phyloP scores from a whole-genome alignment of 139 green algal genomes.

The Asterochloris sp. region DNA sequence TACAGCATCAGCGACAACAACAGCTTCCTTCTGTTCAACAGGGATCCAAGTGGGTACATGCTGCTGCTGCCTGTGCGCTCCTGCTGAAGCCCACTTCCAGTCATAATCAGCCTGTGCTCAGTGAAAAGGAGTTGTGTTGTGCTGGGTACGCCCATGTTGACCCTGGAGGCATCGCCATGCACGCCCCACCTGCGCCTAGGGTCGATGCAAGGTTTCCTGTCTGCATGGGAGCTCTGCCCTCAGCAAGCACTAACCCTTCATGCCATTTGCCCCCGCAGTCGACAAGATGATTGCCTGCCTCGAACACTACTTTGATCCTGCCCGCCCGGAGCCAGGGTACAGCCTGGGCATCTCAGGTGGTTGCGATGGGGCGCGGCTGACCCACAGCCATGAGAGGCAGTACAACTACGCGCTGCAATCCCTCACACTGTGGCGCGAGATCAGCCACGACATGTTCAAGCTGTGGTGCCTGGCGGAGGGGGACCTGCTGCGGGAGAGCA shows the following conservation, averaged over 20 bases:
- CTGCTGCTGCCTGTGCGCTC: too few relatives aligned
- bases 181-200: too few relatives aligned
- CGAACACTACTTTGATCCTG: conserved; percentile 37
- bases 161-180: too few relatives aligned
- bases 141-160: too few relatives aligned
- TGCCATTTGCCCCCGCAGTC: conserved; percentile 28
- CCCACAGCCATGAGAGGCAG: conserved; percentile 85
- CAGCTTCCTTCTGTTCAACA: conserved; percentile 89
- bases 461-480: conserved; percentile 85
- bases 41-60: conserved; percentile 14
- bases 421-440: conserved; percentile 28
- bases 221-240: too few relatives aligned
- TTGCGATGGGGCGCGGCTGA: conserved; percentile 70
- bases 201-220: too few relatives aligned
- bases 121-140: too few relatives aligned
- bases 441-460: conserved; percentile 82
- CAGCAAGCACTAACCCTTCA: too few relatives aligned
- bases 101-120: too few relatives aligned
- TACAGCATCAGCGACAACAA: conserved; percentile 95
- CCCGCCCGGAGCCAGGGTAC: conserved; percentile 14
- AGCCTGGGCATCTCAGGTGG: conserved; percentile 57
- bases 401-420: conserved; percentile 80
- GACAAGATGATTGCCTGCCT: conserved; percentile 70
- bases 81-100: too few relatives aligned
- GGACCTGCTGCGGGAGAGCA: conserved; percentile 79